Conservation (phyloP, 306 rosid species). For the Gastrolobium bilobum region DNA sequence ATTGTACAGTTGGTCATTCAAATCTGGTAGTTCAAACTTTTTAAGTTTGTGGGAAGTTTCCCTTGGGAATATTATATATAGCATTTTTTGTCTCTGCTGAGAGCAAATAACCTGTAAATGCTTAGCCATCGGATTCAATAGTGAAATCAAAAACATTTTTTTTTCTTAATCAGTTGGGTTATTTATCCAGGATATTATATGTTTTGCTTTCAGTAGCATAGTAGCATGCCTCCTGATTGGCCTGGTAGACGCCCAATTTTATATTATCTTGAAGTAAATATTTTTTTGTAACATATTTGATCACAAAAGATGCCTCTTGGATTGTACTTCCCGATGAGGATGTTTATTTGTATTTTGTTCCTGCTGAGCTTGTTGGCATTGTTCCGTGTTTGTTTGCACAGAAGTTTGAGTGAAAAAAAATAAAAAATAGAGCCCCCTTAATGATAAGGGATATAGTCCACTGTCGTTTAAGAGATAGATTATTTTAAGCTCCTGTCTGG, state of each 20-base stretch:
- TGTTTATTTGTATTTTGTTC: conserved; percentile 15
- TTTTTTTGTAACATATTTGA: conserved; percentile 5
- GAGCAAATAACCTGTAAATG: conserved; percentile 77
- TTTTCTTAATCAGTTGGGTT: conserved; percentile 32
- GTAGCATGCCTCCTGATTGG: neutral
- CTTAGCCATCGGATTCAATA: conserved; percentile 56
- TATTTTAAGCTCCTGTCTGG: neutral
- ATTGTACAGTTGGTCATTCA: conserved; percentile 63
- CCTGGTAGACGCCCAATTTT: conserved; percentile 23
- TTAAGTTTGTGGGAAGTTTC: conserved; percentile 54
- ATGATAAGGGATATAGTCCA: neutral
- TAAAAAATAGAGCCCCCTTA: neutral
- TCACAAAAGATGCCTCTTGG: neutral
- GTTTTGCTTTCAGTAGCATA: neutral
- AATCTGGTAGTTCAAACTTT: conserved; percentile 52
- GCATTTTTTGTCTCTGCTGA: conserved; percentile 60
- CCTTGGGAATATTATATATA: conserved; percentile 53
- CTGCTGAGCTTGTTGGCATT: neutral
- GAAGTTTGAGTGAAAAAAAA: neutral
- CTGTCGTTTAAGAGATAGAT: neutral
- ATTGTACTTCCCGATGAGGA: neutral
- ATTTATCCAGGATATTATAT: conserved; percentile 1
- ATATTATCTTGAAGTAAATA: conserved; percentile 14
- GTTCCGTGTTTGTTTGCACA: neutral
- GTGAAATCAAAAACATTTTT: conserved; percentile 44